A percentile compares a stretch with the other conserved stretches of the same genome.
Evolutionary conservation across 2,329 filamentous ascomycete genomes (phyloP).

Genomic region (Calonectria ilicicola): DNA sequence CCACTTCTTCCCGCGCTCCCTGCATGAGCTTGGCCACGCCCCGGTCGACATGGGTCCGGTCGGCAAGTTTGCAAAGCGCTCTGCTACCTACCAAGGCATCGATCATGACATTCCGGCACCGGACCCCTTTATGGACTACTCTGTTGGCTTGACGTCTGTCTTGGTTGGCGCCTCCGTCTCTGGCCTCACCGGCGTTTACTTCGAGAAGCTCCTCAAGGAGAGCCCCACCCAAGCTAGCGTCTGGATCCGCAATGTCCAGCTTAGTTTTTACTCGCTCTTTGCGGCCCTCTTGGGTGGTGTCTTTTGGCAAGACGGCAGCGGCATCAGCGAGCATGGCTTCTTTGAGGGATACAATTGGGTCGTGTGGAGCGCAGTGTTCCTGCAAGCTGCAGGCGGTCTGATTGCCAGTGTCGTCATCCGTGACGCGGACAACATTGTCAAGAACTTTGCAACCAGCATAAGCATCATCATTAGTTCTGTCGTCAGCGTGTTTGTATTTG

Average conservation of each 20-base stretch:
- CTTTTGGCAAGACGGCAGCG: conserved; percentile 85
- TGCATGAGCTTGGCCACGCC: conserved; percentile 78
- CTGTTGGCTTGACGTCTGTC: conserved; percentile 83
- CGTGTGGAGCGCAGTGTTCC: conserved; percentile 86
- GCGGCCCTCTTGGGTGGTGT: conserved; percentile 89
- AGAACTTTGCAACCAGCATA: conserved; percentile 93
- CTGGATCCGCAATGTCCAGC: conserved; percentile 95
- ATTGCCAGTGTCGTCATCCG: conserved; percentile 65
- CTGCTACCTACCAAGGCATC: conserved; percentile 92
- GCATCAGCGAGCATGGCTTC: conserved; percentile 87
- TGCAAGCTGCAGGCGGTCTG: conserved; percentile 88
- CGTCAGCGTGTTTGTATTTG: conserved; percentile 87
- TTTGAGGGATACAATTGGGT: conserved; percentile 95
- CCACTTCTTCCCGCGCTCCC: conserved; percentile 81
- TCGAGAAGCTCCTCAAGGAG: conserved; percentile 93
- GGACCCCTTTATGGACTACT: conserved; percentile 76
- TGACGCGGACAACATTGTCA: conserved; percentile 78
- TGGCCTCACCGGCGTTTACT: conserved; percentile 86
- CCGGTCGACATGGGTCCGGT: conserved; percentile 34
- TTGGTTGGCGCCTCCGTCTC: conserved; percentile 83
- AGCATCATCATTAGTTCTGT: conserved; percentile 90
- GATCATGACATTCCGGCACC: conserved; percentile 66
- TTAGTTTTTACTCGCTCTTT: conserved; percentile 94
- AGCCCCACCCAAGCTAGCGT: conserved; percentile 80
- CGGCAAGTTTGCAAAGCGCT: conserved; percentile 60